These are phyloP conservation scores for Neoboletus subvelutipes DNA, from an alignment of 768 basidiomycete genomes.

Conservation along the genomic window DNA sequence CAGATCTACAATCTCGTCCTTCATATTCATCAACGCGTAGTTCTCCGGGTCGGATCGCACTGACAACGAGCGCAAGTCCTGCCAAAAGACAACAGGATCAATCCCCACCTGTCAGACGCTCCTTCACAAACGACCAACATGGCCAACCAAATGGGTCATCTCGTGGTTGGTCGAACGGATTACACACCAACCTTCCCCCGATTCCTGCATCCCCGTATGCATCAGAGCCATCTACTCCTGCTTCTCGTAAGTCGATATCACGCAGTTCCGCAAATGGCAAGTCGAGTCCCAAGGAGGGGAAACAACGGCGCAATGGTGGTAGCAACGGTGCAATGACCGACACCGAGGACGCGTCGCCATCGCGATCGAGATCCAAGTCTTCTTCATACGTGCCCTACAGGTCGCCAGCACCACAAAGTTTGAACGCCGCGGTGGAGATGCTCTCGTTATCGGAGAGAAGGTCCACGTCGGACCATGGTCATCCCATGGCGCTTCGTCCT, in stretches of 20 bases:
- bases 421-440: slow-evolving; percentile 71
- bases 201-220: slow-evolving; percentile 69
- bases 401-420: slow-evolving; percentile 63
- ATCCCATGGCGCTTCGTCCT: slow-evolving; percentile 17
- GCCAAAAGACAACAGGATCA: slow-evolving; percentile 27
- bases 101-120: slow-evolving; percentile 31
- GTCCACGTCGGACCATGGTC: slow-evolving; percentile 30
- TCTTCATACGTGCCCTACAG: slow-evolving; percentile 55
- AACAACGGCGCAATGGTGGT: slow-evolving; percentile 24
- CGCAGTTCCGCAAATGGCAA: slow-evolving; percentile 35
- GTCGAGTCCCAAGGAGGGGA: slow-evolving; percentile 35
- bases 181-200: slow-evolving; percentile 47
- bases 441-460: slow-evolving; percentile 38
- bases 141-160: slow-evolving; percentile 25
- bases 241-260: slow-evolving; percentile 48
- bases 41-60: slow-evolving; percentile 33
- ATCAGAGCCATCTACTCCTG: slow-evolving; percentile 59
- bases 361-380: slow-evolving; percentile 53
- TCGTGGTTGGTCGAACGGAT: slow-evolving; percentile 36
- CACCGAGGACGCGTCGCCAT: slow-evolving; percentile 38
- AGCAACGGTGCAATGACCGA: slow-evolving; percentile 30
- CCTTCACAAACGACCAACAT: slow-evolving; percentile 32
- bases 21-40: slow-evolving; percentile 35
- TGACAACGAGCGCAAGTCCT: slow-evolving; percentile 22
- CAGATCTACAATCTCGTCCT: slow-evolving; percentile 30